Evolutionary conservation across 306 rosid genomes (phyloP).

Genomic region (Vachellia collinsii): DNA sequence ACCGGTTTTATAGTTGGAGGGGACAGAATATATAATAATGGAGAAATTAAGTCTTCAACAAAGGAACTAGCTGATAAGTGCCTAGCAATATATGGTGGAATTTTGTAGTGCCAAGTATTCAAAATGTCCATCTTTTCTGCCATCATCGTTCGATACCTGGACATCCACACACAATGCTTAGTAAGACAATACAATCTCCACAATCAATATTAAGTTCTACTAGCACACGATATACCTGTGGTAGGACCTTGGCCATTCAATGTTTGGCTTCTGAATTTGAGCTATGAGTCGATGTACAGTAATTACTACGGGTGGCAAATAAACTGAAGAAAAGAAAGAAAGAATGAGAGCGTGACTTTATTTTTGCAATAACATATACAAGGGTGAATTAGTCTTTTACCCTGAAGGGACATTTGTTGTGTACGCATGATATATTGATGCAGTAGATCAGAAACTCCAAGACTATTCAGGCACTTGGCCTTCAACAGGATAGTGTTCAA

Average conservation of each 20-base stretch:
- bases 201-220: constrained; percentile 34
- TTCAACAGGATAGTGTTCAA: constrained; percentile 40
- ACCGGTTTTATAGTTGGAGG: constrained; percentile 87
- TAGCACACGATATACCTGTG: constrained; percentile 61
- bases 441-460: constrained; percentile 74
- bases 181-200: constrained; percentile 17
- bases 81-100: constrained; percentile 75
- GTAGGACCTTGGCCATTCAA: constrained; percentile 92
- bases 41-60: constrained; percentile 84
- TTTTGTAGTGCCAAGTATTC: constrained; percentile 72
- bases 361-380: constrained; percentile 21
- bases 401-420: constrained; percentile 69
- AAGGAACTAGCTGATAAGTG: constrained; percentile 69
- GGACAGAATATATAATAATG: constrained; percentile 77
- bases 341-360: constrained; percentile 29
- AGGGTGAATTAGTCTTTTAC: constrained; percentile 50
- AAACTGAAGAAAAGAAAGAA: constrained; percentile 53
- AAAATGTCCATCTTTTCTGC: constrained; percentile 72
- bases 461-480: constrained; percentile 83
- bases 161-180: constrained; percentile 36
- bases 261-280: constrained; percentile 89
- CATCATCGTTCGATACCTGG: constrained; percentile 67
- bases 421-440: constrained; percentile 74
- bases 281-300: constrained; percentile 68
- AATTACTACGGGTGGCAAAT: constrained; percentile 69